Base-by-base conservation (phyloP, 805 yeast genomes). In the Metschnikowia aberdeeniae region DNA sequence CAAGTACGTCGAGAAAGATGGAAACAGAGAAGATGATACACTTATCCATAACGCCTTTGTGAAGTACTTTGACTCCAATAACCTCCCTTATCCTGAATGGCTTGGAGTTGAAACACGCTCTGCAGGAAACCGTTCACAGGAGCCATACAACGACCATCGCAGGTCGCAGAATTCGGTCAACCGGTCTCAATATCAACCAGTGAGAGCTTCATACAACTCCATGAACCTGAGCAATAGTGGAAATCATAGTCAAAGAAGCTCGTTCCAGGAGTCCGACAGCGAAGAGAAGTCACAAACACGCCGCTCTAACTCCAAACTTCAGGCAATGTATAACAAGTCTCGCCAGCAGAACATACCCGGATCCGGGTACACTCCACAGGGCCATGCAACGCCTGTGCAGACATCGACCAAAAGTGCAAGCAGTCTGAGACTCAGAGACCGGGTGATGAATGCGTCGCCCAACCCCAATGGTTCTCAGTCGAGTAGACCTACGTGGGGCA, bases 31-130 rank as follows among this genome's bases (percentile, higher is more conserved):
- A 32, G 64, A 65, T 38, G 72, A 66, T 28, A 71, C 76, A 1
- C 59, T 71, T 44, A 64, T 71, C 50, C 75, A 71, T 58, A 63
- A 67, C 48, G 75, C 76, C 3, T 70, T 71, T 48, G 70, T 69
- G 33, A 63, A 62, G 42, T 67, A 65, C 52, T 71, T 58, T 44
- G 72, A 70, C 42, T 24, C 53, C 6, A 56, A 55, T 14, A 51
- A 56, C 30, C 57, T 60, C 40, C 62, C 66, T n/a, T 71, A 64
- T 44, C 76, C 76, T 20, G 75, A 69, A 26, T 71, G 76, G 76
- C 59, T 71, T 29, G 76, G 75, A 4, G 67, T 57, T 11, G 58
- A 51, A 28, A 26, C 34, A 19, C 37, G 34, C 3, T 10, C 49
- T 40, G 9, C 33, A 19, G 19, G 20, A 33, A 9, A 22, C 36